A percentile compares a stretch with the other conserved stretches of the same genome.
Conservation (phyloP, 176 grass and related monocot species). For the Oryza australiensis region DNA sequence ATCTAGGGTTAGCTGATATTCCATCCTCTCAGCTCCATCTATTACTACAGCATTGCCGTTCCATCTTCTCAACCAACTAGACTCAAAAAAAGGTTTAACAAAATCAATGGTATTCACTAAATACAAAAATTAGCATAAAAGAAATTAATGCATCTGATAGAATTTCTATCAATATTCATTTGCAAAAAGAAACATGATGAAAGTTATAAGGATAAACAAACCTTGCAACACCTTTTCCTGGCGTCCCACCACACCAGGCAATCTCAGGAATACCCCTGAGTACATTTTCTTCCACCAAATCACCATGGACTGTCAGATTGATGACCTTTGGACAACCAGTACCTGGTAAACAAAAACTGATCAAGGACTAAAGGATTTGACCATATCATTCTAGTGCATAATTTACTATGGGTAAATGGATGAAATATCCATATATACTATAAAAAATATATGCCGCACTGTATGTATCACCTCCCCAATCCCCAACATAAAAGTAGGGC, state of each 20-base stretch:
- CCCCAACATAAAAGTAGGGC: background rate
- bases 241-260: conserved; percentile 93
- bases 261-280: conserved; percentile 78
- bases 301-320: conserved; percentile 68
- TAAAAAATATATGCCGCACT: background rate
- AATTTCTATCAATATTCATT: conserved; percentile 15
- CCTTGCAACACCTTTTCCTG: conserved; percentile 85
- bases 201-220: conserved; percentile 44
- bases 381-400: conserved; percentile 1
- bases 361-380: conserved; percentile 15
- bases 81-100: conserved; percentile 29
- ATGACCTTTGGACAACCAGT: conserved; percentile 96
- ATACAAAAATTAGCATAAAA: background rate
- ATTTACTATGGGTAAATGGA: background rate
- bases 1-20: conserved; percentile 76
- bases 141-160: background rate
- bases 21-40: conserved; percentile 74
- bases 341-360: conserved; percentile 53
- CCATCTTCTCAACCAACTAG: conserved; percentile 84
- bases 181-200: background rate
- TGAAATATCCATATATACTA: background rate
- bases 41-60: conserved; percentile 60
- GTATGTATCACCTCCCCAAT: background rate
- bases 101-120: conserved; percentile 24
- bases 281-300: conserved; percentile 88